Conservation (phyloP, 1,139 yeast species). For the Debaryomyces singareniensis region DNA sequence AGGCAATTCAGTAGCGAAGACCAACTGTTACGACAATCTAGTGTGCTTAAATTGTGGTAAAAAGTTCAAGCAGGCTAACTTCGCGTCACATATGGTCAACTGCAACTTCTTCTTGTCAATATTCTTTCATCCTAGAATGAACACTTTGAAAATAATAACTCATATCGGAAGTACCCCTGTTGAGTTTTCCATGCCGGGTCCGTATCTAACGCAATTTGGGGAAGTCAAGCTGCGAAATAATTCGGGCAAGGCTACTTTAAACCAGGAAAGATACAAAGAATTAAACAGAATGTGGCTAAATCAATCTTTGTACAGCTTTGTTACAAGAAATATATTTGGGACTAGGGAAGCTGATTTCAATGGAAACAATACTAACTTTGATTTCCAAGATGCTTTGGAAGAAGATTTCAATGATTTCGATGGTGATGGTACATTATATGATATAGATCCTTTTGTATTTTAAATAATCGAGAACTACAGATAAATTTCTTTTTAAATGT, state of each 20-base stretch:
- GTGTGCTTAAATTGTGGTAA: slow-evolving; percentile 31
- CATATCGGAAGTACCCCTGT: slow-evolving; percentile 24
- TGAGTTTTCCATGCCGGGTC: slow-evolving; percentile 43
- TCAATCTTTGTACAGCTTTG: slow-evolving; percentile 39
- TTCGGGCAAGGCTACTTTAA: slow-evolving; percentile 49
- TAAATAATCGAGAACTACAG: too few species aligned
- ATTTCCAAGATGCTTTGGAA: slow-evolving; percentile 13
- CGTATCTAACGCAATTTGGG: slow-evolving; percentile 68
- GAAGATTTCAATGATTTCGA: slow-evolving; percentile 13
- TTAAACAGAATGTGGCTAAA: slow-evolving; percentile 56
- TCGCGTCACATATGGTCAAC: slow-evolving; percentile 17
- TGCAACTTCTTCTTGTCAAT: slow-evolving; percentile 29
- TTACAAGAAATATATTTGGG: slow-evolving; percentile 29
- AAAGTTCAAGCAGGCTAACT: slow-evolving; percentile 12
- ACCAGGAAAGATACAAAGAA: slow-evolving; percentile 44
- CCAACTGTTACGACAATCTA: slow-evolving; percentile 17
- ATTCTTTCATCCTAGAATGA: slow-evolving; percentile 38
- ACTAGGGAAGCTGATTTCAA: slow-evolving; percentile 10
- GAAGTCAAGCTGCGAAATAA: slow-evolving; percentile 54
- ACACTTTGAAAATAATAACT: slow-evolving; percentile 31
- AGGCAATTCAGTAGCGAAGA: slow-evolving; percentile 13
- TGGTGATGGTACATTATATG: slow-evolving; percentile 9
- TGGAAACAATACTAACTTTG: slow-evolving; percentile 4
- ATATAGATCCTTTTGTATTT: slow-evolving; percentile 2
- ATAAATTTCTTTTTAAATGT: too few species aligned